Evolutionary conservation across 2,329 filamentous ascomycete species (phyloP), one percentile per base, ranked within the genome.

Genomic region (Geosmithia flava): DNA sequence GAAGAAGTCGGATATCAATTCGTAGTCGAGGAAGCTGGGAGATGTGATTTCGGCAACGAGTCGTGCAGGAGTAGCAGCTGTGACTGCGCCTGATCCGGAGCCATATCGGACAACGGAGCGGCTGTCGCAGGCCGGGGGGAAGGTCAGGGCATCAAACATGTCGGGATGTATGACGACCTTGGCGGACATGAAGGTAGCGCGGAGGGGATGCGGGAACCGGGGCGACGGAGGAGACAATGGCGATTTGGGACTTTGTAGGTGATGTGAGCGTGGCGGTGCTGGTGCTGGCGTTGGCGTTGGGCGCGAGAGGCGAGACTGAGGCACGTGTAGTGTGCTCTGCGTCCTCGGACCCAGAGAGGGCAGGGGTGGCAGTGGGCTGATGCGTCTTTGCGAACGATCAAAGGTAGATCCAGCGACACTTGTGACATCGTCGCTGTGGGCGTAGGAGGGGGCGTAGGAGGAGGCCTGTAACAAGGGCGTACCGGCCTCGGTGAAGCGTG

Each of bases 31-130:
- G 61, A 97, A 96, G 46, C 81, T 89, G 16, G 93, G 88, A 1
- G 93, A 97, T 0, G 93, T 97, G 53, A 98, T 96, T 66, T 98
- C 90, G 13, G 91, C 90, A 46, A 98, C 87, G 39, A 98, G 80
- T 13, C 93, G 83, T 3, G 90, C 83, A 2, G 91, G 89, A 0
- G 89, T 96, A 15, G 93, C 93, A 33, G 93, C 93, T 29, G 83
- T 83, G 19, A 98, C 90, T 42, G 87, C 78, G 45, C 82, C 81
- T 11, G 79, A 80, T 3, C 72, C 68, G 2, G 81, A 64, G 17
- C 87, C 82, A 62, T 94, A 95, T 50, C 87, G 84, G 20, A 98
- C 91, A 49, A 95, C 81, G 1, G 82, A 72, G 44, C 78, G 76
- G 60, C 95, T 81, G 61, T 97, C 87, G 55, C 80, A 83, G n/a